phyloP scores from a whole-genome alignment of 352 stramenopile genomes.

The Hyaloperonospora brassicae region DNA sequence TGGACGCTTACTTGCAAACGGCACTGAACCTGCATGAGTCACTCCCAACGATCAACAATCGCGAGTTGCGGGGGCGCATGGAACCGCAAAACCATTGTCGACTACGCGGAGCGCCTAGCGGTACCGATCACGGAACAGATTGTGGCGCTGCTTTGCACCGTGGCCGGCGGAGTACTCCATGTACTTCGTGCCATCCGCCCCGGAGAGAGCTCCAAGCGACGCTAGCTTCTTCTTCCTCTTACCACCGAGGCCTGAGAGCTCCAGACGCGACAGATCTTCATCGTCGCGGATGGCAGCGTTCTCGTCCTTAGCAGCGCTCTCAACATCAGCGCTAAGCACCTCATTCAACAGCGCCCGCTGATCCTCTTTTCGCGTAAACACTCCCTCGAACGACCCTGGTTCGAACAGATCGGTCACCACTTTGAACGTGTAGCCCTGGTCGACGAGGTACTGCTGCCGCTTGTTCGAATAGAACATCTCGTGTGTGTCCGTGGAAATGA shows the following conservation, averaged over 20 bases:
- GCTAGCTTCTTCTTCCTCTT: conserved; percentile 71
- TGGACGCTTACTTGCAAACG: too few species aligned
- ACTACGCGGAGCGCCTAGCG: conserved; percentile 22
- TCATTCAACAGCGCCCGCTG: conserved; percentile 72
- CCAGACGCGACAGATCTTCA: conserved; percentile 69
- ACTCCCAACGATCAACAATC: too few species aligned
- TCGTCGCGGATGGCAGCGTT: conserved; percentile 78
- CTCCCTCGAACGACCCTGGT: conserved; percentile 61
- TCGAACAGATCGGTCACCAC: conserved; percentile 94
- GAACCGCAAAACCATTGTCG: too few species aligned
- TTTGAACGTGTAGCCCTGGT: conserved; percentile 99
- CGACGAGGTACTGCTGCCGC: conserved; percentile 98
- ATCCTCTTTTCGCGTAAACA: conserved; percentile 75
- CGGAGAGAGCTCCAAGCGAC: conserved; percentile 69
- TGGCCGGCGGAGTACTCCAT: conserved; percentile 83
- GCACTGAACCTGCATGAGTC: too few species aligned
- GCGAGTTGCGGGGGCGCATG: too few species aligned
- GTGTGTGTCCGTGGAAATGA: conserved; percentile 98
- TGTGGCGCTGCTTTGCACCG: conserved; percentile 78
- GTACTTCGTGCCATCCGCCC: conserved; percentile 72
- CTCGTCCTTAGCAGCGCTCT: conserved; percentile 75
- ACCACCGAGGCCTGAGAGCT: conserved; percentile 40
- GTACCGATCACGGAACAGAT: conserved; percentile 82
- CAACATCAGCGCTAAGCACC: conserved; percentile 71
- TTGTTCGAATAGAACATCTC: conserved; percentile 99